Evolutionary conservation across 148 eudicot species (phyloP), one percentile per base, ranked within the genome.

Genomic region (Pharnaceum exiguum): DNA sequence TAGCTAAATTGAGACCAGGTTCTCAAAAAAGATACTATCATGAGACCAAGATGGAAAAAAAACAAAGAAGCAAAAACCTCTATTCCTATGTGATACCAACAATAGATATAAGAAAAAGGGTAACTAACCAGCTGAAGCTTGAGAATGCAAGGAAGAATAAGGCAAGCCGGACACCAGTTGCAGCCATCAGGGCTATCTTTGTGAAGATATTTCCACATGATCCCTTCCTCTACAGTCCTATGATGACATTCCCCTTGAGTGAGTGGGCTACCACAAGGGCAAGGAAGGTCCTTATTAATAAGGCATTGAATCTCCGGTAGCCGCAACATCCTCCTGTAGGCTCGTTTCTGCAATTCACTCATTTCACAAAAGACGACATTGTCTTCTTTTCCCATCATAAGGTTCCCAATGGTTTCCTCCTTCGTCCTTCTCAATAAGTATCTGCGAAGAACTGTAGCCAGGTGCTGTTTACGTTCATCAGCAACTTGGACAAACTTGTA

Each of bases 331-430:
- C 96, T 81, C 59, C 67, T 76, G 71, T 88, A 93, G 47, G 83
- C 90, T 55, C 95, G 79, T 63, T 88, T 93, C 67, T 93, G 96
- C 67, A 89, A 39, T 46, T 83, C 91, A 58, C 91, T 93, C 98
- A 88, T 81, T 45, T 86, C 90, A 78, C 98, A 93, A 67, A 93
- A 93, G 25, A 93, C 98, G 60, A 93, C 85, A 68, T 93, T 93
- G 67, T 93, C 98, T 78, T 93, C 98, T 77, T 93, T 93, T 30
- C 98, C 98, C 86, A 83, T 51, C 98, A 93, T 85, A 55, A 93
- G 90, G 63, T 93, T 90, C 57, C 98, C 98, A 51, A 93, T 80
- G 1, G 98, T 93, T 68, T 93, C 98, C 64, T 88, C 96, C 71
- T 93, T 93, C 37, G 98, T 93, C 72, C 98, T 88, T 70, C 98